A percentile compares a stretch with the other conserved stretches of the same genome.
These are phyloP conservation scores for Gastrodia elata DNA, from an alignment of 106 monocot species.

Conservation along the genomic window DNA sequence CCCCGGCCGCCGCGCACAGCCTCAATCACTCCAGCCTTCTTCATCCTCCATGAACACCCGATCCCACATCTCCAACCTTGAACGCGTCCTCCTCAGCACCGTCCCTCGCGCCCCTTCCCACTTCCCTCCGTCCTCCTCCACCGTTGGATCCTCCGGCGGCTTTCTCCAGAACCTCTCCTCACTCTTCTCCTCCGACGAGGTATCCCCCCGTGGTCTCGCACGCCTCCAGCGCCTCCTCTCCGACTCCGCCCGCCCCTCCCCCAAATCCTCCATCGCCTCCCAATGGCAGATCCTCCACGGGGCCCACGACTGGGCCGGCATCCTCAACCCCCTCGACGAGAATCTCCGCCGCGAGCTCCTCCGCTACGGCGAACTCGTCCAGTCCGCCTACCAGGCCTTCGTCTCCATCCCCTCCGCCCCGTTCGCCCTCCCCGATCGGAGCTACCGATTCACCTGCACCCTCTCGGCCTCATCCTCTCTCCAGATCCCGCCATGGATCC, in stretches of 20 bases:
- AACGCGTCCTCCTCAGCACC: constrained; percentile 29
- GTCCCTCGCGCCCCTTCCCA: constrained; percentile 12
- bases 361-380: constrained; percentile 73
- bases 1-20: constrained; percentile 6
- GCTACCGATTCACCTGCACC: constrained; percentile 22
- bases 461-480: constrained; percentile 34
- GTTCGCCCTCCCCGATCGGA: constrained; percentile 24
- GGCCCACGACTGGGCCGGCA: constrained; percentile 38
- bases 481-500: constrained; percentile 25
- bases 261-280: constrained; percentile 32
- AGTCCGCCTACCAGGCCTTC: constrained; percentile 54
- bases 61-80: constrained; percentile 42
- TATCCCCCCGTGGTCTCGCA: constrained; percentile 54
- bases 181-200: constrained; percentile 25
- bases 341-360: constrained; percentile 78
- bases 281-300: constrained; percentile 65
- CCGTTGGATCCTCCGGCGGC: background rate
- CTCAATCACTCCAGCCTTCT: background rate
- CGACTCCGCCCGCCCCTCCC: constrained; percentile 39
- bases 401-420: constrained; percentile 12
- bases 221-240: constrained; percentile 51
- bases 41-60: constrained; percentile 7
- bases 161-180: constrained; percentile 30
- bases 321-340: constrained; percentile 77
- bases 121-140: constrained; percentile 14